A percentile compares a stretch with the other conserved stretches of the same genome.
These are phyloP conservation scores for Lupinus albus DNA, from an alignment of 306 rosid genomes.

Conservation along the genomic window DNA sequence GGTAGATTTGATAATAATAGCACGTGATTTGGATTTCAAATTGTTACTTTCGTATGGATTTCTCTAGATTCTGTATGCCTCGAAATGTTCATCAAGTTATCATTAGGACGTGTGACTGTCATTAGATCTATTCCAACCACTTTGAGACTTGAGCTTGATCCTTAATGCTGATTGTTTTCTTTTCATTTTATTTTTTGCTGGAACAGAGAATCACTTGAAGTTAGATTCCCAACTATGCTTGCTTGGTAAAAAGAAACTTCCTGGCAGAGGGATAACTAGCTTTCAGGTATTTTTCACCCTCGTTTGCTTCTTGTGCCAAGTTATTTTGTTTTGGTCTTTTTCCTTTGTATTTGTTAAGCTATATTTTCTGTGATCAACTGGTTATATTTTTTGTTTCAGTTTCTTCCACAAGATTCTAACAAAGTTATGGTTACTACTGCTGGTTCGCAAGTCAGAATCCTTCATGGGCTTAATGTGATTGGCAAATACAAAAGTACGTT, in stretches of 20 bases:
- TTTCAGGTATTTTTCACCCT: conserved; percentile 64
- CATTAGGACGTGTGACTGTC: conserved; percentile 24
- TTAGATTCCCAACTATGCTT: conserved; percentile 65
- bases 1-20: conserved; percentile 27
- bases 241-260: conserved; percentile 71
- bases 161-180: conserved; percentile 35
- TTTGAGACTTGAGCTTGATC: conserved; percentile 28
- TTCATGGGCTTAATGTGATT: conserved; percentile 71
- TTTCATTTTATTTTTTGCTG: conserved; percentile 49
- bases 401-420: conserved; percentile 69
- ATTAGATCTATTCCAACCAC: conserved; percentile 9
- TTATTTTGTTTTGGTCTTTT: conserved; percentile 4
- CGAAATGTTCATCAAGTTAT: conserved; percentile 10
- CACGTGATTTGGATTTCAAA: conserved; percentile 25
- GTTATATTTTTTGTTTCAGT: conserved; percentile 56
- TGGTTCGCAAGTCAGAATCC: conserved; percentile 84
- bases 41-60: not conserved
- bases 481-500: conserved; percentile 79
- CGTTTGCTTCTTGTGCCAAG: conserved; percentile 31
- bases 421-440: conserved; percentile 84
- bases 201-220: conserved; percentile 72
- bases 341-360: not conserved
- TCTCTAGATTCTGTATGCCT: conserved; percentile 3
- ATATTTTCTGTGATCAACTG: conserved; percentile 4
- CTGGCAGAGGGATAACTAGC: conserved; percentile 80